A percentile compares a stretch with the other conserved stretches of the same genome.
phyloP scores from a whole-genome alignment of 2,329 filamentous ascomycete species.

The Coleophoma eucalyptorum region DNA sequence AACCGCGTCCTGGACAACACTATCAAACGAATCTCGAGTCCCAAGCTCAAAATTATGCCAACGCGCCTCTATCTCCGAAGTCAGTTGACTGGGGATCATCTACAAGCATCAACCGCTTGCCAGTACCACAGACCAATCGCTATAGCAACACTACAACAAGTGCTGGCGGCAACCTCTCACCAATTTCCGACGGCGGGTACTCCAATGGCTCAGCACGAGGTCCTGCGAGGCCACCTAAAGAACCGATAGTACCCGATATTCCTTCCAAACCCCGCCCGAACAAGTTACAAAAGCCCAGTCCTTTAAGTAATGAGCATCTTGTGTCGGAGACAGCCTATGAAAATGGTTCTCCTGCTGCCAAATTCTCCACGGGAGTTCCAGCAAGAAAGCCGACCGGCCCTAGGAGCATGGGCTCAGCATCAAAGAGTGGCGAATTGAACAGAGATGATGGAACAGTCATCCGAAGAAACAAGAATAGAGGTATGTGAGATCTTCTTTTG shows the following conservation, averaged over 20 bases:
- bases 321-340: conserved; percentile 7
- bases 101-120: conserved; percentile 49
- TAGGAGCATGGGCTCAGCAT: conserved; percentile 26
- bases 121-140: conserved; percentile 50
- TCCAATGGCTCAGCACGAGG: conserved; percentile 23
- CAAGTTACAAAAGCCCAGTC: conserved; percentile 50
- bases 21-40: conserved; percentile 72
- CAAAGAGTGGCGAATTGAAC: conserved; percentile 21
- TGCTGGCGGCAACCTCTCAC: conserved; percentile 20
- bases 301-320: conserved; percentile 50
- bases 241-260: conserved; percentile 48
- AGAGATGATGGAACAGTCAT: conserved; percentile 22
- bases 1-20: conserved; percentile 69
- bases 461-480: conserved; percentile 42
- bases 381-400: conserved; percentile 28
- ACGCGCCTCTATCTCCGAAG: conserved; percentile 51
- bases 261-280: conserved; percentile 44
- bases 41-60: conserved; percentile 65
- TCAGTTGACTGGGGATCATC: conserved; percentile 62
- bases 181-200: conserved; percentile 25
- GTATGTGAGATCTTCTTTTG: conserved; percentile 32
- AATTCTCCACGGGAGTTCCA: conserved; percentile 14
- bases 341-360: conserved; percentile 5
- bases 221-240: conserved; percentile 60
- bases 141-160: conserved; percentile 28